Base-by-base conservation (phyloP, 2,329 filamentous ascomycete genomes). In the Aspergillus glaucus region DNA sequence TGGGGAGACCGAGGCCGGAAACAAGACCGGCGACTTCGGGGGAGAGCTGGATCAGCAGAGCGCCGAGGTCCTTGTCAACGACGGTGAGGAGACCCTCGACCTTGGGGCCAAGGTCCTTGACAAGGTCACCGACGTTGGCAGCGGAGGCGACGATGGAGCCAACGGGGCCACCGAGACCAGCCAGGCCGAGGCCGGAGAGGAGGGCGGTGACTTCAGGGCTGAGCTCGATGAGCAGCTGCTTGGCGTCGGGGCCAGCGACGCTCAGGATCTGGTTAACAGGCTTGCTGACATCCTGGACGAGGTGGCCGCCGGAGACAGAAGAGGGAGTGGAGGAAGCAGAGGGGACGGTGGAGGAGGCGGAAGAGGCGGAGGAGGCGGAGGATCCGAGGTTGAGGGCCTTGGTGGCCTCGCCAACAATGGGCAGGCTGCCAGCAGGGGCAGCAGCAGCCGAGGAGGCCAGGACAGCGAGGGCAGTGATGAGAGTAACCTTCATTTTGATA, bases 191-290 rank as follows among this genome's bases (percentile, higher is more conserved):
- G 43, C 56, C 55, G 47, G 53, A 43, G 48, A 66, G 47, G 46
- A 66, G 61, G 21, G 50, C 48, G 40, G 61, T 53, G 39, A 65
- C 57, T 41, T 57, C 53, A 45, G 64, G 64, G 53, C 55, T 59
- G 34, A 67, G 60, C 56, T 67, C 50, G 51, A 67, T 45, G 36
- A 67, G 62, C 24, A 67, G 64, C 24, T 54, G 49, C 52, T 62
- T 52, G 41, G 56, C 51, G 44, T 64, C 54, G 46, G 57, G 48
- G 41, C 64, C 64, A 44, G 58, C 59, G 51, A 66, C 57, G 34
- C 59, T 59, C 36, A 67, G 58, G 51, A 60, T 54, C 32, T 57
- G 49, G 47, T 59, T 50, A 42, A 62, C 55, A 17, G 53, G 45
- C 39, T 58, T 57, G 44, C 55, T 54, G 46, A 62, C 39, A 49